Evolutionary conservation across 208 protist species (phyloP).

Genomic region (Acanthamoeba triangularis): DNA sequence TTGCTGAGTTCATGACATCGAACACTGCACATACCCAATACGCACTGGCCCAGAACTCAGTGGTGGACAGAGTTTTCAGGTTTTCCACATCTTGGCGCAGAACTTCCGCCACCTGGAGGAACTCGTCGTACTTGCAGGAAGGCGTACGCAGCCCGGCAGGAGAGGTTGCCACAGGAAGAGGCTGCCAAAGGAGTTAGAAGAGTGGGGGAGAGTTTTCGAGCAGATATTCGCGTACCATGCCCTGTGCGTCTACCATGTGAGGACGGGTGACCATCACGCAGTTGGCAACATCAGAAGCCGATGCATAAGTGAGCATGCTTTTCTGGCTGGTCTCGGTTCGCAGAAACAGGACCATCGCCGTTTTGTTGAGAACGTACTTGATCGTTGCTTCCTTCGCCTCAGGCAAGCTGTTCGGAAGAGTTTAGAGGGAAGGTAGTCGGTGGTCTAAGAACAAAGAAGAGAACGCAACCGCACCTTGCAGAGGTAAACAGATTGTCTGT

Average conservation of each 20-base stretch:
- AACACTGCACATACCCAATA: neutral
- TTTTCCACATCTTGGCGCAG: too few relatives aligned
- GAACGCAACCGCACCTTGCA: neutral
- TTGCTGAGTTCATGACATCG: too few relatives aligned
- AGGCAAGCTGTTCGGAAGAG: neutral
- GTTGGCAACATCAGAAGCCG: neutral
- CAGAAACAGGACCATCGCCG: neutral
- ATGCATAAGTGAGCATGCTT: neutral
- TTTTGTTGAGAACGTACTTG: neutral
- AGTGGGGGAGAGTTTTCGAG: too few relatives aligned
- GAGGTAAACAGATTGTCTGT: neutral
- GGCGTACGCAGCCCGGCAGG: too few relatives aligned
- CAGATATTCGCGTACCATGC: too few relatives aligned
- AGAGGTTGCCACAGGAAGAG: too few relatives aligned
- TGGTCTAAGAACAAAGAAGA: too few relatives aligned
- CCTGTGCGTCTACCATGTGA: neutral
- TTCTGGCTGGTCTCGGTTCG: neutral
- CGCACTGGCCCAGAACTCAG: neutral
- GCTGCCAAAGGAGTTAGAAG: too few relatives aligned
- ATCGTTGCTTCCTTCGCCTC: neutral
- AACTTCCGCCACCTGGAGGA: too few relatives aligned
- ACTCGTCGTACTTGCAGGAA: too few relatives aligned
- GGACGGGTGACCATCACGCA: neutral
- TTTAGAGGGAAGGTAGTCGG: too few relatives aligned
- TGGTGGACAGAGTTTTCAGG: too few relatives aligned